Evolutionary conservation across 257 asterid species (phyloP).

Genomic region (Anisodus acutangulus): DNA sequence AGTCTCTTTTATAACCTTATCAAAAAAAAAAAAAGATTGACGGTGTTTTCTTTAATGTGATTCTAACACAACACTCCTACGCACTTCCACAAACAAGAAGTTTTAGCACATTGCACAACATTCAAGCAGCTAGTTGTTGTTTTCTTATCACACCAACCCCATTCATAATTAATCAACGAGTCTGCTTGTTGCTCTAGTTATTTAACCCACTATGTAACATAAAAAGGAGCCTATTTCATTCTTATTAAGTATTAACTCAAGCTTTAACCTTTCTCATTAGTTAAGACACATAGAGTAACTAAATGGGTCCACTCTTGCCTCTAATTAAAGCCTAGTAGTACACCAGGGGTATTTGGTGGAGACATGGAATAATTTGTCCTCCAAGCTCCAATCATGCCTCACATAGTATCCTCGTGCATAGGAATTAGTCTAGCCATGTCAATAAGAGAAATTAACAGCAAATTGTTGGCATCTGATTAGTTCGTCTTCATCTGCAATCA

Average conservation of each 20-base stretch:
- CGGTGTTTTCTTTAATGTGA: neutral
- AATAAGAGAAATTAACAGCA: neutral
- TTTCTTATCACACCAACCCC: neutral
- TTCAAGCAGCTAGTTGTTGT: neutral
- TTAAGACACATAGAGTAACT: conserved; percentile 2
- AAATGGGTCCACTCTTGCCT: neutral
- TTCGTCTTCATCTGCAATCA: neutral
- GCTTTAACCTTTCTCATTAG: neutral
- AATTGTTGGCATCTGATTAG: neutral
- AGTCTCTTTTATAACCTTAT: neutral
- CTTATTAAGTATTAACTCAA: neutral
- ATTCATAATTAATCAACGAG: neutral
- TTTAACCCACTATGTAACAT: neutral
- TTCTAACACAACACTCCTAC: neutral
- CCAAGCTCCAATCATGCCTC: conserved; percentile 3
- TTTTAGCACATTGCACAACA: neutral
- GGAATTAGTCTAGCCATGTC: neutral
- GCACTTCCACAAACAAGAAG: neutral
- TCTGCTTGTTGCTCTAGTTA: neutral
- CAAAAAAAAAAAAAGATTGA: neutral
- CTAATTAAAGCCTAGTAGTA: neutral
- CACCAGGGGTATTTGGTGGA: neutral
- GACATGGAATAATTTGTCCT: neutral
- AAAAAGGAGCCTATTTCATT: neutral
- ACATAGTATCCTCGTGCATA: neutral